Percentiles rank a stretch among this genome's conserved stretches.
phyloP scores from a whole-genome alignment of 345 rosid genomes.

The Gossypioides kirkii region DNA sequence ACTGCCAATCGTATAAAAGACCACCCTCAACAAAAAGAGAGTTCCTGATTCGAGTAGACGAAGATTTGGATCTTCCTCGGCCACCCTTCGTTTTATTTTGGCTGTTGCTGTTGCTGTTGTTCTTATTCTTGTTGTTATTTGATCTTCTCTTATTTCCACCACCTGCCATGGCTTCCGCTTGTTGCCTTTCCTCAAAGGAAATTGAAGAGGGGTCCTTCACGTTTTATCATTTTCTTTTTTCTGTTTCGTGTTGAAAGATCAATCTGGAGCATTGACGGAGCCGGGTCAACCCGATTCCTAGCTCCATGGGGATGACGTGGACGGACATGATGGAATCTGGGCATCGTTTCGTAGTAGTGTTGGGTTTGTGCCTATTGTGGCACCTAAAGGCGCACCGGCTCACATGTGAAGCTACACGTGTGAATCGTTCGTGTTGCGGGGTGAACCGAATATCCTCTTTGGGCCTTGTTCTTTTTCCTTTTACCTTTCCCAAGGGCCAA shows the following conservation, averaged over 20 bases:
- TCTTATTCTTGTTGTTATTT: constrained; percentile 20
- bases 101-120: constrained; percentile 18
- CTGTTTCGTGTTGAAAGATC: not conserved
- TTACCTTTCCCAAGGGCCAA: not conserved
- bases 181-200: not conserved
- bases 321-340: constrained; percentile 4
- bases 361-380: not conserved
- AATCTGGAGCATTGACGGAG: not conserved
- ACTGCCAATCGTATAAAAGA: constrained; percentile 57
- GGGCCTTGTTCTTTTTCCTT: not conserved
- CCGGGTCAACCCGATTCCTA: not conserved
- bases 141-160: constrained; percentile 44
- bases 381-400: not conserved
- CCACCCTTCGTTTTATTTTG: constrained; percentile 19
- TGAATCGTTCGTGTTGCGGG: not conserved
- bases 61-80: constrained; percentile 24
- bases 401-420: not conserved
- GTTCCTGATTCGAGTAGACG: constrained; percentile 27
- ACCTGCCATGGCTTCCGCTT: constrained; percentile 39
- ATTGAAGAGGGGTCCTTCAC: not conserved
- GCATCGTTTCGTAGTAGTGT: not conserved
- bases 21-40: constrained; percentile 79
- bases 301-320: not conserved
- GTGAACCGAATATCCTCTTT: not conserved
- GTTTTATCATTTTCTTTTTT: not conserved